Evolutionary conservation across 2,329 filamentous ascomycete genomes (phyloP), one percentile per base, ranked within the genome.

Genomic region (Penicillium nordicum): DNA sequence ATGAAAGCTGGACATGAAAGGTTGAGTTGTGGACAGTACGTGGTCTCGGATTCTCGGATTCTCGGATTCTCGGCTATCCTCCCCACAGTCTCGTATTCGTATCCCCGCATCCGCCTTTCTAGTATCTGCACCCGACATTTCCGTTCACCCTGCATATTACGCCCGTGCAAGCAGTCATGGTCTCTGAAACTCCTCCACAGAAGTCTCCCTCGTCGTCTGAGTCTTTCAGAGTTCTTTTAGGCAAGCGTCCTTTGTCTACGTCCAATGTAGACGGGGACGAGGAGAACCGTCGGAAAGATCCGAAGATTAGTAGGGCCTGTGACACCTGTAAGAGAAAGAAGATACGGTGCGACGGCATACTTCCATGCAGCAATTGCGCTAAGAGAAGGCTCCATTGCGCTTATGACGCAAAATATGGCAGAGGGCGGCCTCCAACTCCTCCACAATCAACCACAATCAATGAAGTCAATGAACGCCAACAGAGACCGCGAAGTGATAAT

Each of bases 281-380:
- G 14, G 59, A 61, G 27, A 63, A 60, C 36, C 61, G 57, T 16
- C 55, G 61, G 18, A 62, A 60, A 57, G 61, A 62, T 18, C 59
- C 61, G 3, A 63, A 63, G n/a, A 52, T 61, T 40, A 63, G 55
- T 21, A 42, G 62, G 21, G 62, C 62, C 3, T 62, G 62, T 47
- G 62, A 63, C 40, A 52, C 8, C 11, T 63, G 62, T 44, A 63
- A 62, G 23, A 42, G 70, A 40, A 82, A 82, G 69, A 82, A 82
- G 67, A 81, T 82, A 64, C 81, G 82, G 64, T 82, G 80, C 64
- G 78, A 81, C 58, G 80, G 80, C 58, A 82, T 80, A 66, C 76
- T 81, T 65, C 80, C 80, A 4, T 82, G 80, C 63, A 42, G 57
- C 7, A 59, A 55, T 38, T 65, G 63, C 43, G 48, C 51, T 18